Conservation (phyloP, 2,329 filamentous ascomycete species). For the Talaromyces funiculosus region DNA sequence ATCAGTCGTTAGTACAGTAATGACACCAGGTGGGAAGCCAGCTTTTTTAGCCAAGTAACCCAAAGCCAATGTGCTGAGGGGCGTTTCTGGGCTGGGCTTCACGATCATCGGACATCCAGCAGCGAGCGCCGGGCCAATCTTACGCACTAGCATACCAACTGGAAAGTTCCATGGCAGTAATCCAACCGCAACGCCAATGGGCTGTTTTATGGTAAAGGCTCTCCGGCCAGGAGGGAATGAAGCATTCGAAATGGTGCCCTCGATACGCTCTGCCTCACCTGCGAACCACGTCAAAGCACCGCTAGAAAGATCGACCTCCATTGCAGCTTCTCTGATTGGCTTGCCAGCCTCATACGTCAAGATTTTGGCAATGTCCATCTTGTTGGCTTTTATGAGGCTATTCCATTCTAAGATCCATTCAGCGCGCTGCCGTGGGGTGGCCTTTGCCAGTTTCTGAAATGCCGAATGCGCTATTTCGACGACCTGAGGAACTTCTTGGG, state of each 20-base stretch:
- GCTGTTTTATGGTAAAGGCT: conserved; percentile 73
- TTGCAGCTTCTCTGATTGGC: conserved; percentile 67
- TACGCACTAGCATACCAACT: conserved; percentile 60
- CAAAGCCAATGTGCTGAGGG: conserved; percentile 28
- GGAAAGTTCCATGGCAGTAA: conserved; percentile 91
- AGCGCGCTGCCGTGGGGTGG: conserved; percentile 68
- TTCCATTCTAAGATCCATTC: conserved; percentile 75
- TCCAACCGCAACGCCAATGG: conserved; percentile 74
- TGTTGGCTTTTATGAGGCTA: conserved; percentile 70
- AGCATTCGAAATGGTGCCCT: conserved; percentile 69
- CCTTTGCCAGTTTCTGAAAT: conserved; percentile 54
- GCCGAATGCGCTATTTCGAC: conserved; percentile 35
- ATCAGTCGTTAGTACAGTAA: conserved; percentile 31
- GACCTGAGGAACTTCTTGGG: conserved; percentile 13
- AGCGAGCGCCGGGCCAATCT: conserved; percentile 32
- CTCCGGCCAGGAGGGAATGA: conserved; percentile 62
- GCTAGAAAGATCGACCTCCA: conserved; percentile 66
- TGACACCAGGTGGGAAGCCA: conserved; percentile 29
- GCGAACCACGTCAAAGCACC: conserved; percentile 77
- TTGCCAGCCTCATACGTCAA: conserved; percentile 92
- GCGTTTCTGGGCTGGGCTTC: conserved; percentile 34
- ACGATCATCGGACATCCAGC: conserved; percentile 36
- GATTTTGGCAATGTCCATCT: conserved; percentile 72
- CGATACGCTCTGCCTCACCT: conserved; percentile 67
- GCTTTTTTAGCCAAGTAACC: conserved; percentile 30